Conservation (phyloP, 1,139 yeast genomes). For the Kluyveromyces sp. region DNA sequence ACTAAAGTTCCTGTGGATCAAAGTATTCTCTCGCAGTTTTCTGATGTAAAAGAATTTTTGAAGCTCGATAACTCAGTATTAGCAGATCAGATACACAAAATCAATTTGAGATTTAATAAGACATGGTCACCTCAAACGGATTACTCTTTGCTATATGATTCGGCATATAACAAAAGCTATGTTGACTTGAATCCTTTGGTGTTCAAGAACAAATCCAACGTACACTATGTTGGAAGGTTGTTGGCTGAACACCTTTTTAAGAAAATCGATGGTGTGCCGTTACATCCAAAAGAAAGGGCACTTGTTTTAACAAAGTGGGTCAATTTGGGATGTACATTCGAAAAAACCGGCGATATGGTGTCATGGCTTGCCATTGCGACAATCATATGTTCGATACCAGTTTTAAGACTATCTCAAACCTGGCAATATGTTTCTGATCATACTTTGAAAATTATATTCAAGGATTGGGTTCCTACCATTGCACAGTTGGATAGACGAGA, state of each 20-base stretch:
- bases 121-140: constrained; percentile 74
- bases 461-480: constrained; percentile 92
- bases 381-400: constrained; percentile 73
- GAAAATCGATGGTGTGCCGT: constrained; percentile 18
- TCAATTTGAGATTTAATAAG: constrained; percentile 49
- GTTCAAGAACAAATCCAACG: constrained; percentile 58
- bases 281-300: constrained; percentile 45
- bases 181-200: constrained; percentile 42
- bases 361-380: constrained; percentile 92
- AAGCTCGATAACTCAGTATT: constrained; percentile 44
- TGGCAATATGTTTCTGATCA: constrained; percentile 71
- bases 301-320: constrained; percentile 76
- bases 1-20: constrained; percentile 10
- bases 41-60: constrained; percentile 36
- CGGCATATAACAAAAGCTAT: constrained; percentile 33
- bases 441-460: constrained; percentile 54
- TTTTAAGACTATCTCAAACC: constrained; percentile 61
- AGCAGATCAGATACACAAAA: constrained; percentile 49
- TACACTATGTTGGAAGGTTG: constrained; percentile 72
- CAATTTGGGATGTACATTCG: constrained; percentile 69
- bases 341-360: constrained; percentile 84
- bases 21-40: constrained; percentile 19
- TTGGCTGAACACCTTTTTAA: constrained; percentile 63
- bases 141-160: constrained; percentile 47
- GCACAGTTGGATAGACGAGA: constrained; percentile 80